Percentiles rank a stretch among this genome's conserved stretches.
Evolutionary conservation across 768 basidiomycete genomes (phyloP).

Genomic region (Boletus pseudo-olivaceus): DNA sequence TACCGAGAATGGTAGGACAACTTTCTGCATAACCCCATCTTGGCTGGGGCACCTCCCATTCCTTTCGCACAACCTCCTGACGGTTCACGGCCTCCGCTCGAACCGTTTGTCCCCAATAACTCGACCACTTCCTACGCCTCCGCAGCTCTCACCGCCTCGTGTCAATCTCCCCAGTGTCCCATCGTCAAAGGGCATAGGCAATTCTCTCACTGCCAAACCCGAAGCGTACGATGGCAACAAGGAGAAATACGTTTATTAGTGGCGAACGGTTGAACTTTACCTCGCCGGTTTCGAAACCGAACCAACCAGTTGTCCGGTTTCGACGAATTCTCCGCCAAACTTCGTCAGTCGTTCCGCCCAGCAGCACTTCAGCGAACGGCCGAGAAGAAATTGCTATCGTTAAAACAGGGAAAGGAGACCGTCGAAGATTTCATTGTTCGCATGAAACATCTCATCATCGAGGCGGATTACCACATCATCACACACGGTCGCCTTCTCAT

Average conservation of each 20-base stretch:
- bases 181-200: background rate
- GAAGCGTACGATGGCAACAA: background rate
- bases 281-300: too few species aligned
- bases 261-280: too few species aligned
- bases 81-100: too few species aligned
- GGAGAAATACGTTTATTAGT: background rate
- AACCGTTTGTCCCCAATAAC: too few species aligned
- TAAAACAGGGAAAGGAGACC: background rate
- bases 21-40: too few species aligned
- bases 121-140: too few species aligned
- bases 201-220: background rate
- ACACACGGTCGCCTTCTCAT: background rate
- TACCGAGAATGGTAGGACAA: too few species aligned
- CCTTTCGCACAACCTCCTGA: too few species aligned
- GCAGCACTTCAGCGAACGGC: background rate
- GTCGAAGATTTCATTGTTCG: background rate
- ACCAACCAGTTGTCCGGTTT: background rate
- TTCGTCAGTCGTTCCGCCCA: background rate
- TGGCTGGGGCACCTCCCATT: too few species aligned
- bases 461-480: rapidly evolving
- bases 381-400: background rate
- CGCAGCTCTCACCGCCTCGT: too few species aligned
- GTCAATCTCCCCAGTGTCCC: too few species aligned
- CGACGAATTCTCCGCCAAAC: background rate
- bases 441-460: background rate